phyloP scores from a whole-genome alignment of 73 alveolate species.

The Paramecium biaurelia region DNA sequence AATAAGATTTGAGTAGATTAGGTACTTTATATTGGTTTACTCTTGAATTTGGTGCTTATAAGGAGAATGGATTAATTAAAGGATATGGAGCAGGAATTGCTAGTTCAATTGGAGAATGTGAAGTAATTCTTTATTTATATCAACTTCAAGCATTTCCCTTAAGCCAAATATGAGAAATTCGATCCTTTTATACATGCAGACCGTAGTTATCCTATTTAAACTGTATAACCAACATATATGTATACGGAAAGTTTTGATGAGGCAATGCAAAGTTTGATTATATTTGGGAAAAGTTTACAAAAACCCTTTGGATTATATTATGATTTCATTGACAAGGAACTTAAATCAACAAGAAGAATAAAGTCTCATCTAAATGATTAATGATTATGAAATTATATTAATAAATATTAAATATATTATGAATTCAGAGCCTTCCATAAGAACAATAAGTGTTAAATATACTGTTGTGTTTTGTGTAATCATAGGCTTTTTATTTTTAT shows the following conservation, averaged over 20 bases:
- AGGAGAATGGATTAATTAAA: conserved; percentile 48
- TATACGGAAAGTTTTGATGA: conserved; percentile 34
- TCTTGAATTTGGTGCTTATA: conserved; percentile 64
- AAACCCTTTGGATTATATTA: conserved; percentile 24
- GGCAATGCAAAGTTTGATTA: neutral
- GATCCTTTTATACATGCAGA: conserved; percentile 23
- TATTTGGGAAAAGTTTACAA: neutral
- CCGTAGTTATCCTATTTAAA: neutral
- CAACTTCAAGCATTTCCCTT: neutral
- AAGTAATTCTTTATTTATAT: neutral
- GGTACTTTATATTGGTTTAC: conserved; percentile 72
- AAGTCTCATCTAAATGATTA: neutral
- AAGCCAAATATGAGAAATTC: conserved; percentile 39
- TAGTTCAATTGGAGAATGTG: conserved; percentile 62
- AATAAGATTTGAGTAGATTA: conserved; percentile 55
- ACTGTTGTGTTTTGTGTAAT: neutral
- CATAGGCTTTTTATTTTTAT: neutral
- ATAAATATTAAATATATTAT: neutral
- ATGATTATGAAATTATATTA: neutral
- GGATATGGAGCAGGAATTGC: conserved; percentile 77
- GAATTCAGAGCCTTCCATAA: conserved; percentile 7
- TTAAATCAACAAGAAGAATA: neutral
- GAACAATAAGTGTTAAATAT: conserved; percentile 43
- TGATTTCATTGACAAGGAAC: neutral
- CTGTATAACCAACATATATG: neutral